These are phyloP conservation scores for Sporobolomyces pararoseus DNA, from an alignment of 768 basidiomycete genomes.

Conservation along the genomic window DNA sequence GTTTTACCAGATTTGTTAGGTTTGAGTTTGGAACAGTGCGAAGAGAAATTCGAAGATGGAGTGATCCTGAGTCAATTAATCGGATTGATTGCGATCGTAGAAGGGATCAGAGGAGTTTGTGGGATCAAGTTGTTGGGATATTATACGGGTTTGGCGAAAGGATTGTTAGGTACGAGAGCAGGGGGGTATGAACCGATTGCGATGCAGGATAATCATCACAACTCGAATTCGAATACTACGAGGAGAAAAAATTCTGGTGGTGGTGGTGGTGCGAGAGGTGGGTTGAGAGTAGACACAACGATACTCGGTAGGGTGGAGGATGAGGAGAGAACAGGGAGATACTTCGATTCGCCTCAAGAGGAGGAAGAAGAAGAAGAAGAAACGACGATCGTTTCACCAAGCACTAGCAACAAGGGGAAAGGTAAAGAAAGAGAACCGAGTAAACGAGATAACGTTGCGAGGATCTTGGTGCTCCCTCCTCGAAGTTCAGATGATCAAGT, in stretches of 20 bases:
- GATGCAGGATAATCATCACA: no score
- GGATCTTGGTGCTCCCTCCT: constrained; percentile 31
- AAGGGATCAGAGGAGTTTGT: constrained; percentile 1
- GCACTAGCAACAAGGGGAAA: background rate
- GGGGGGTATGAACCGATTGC: background rate
- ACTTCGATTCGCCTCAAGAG: constrained; percentile 22
- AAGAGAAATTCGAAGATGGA: constrained; percentile 31
- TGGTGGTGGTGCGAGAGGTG: background rate
- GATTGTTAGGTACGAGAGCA: background rate
- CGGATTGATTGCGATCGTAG: background rate
- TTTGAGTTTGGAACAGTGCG: constrained; percentile 28
- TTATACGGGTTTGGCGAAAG: constrained; percentile 6
- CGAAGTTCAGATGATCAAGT: background rate
- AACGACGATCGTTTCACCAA: background rate
- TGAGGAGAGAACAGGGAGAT: background rate
- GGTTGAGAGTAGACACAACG: background rate
- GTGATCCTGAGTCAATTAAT: background rate
- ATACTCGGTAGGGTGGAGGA: background rate
- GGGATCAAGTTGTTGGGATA: constrained; percentile 11
- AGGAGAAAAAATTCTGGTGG: no score
- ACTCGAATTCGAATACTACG: no score
- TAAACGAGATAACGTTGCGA: background rate
- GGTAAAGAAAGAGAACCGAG: background rate
- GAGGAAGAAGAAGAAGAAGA: background rate
- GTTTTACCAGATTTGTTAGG: constrained; percentile 28